Conservation (phyloP, 192 early-diverging fungal species). For the Rhizophlyctis rosea region DNA sequence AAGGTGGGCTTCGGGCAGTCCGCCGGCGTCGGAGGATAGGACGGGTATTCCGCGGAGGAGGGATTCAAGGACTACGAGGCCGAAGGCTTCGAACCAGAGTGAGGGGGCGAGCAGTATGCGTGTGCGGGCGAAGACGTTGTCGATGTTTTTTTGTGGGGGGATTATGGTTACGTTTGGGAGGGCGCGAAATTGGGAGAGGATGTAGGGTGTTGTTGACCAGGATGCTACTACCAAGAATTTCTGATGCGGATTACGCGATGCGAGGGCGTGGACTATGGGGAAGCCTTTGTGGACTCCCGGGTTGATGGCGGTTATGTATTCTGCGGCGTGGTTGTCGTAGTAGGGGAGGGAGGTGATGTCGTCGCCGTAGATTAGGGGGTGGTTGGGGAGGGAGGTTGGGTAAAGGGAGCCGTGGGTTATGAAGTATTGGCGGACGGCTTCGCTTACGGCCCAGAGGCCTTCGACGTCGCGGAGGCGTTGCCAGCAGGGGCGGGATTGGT, state of each 20-base stretch:
- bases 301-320: constrained; percentile 21
- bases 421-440: constrained; percentile 25
- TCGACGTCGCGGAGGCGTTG: constrained; percentile 21
- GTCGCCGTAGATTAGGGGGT: constrained; percentile 20
- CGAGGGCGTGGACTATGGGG: constrained; percentile 13
- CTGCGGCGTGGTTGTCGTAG: constrained; percentile 16
- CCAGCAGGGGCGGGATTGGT: neutral
- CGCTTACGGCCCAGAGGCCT: constrained; percentile 23
- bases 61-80: constrained; percentile 28
- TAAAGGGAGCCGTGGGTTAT: constrained; percentile 4
- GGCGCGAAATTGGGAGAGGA: constrained; percentile 8
- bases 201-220: constrained; percentile 13
- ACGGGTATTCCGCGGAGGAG: constrained; percentile 24
- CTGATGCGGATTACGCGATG: constrained; percentile 6
- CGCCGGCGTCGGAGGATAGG: constrained; percentile 28
- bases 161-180: constrained; percentile 13
- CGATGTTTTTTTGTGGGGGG: constrained; percentile 11
- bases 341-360: constrained; percentile 2
- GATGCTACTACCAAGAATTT: constrained; percentile 21
- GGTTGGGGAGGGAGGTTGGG: constrained; percentile 15
- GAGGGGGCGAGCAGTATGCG: constrained; percentile 21
- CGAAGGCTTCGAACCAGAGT: constrained; percentile 23
- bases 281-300: constrained; percentile 25
- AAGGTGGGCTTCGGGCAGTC: constrained; percentile 19
- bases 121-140: constrained; percentile 11